Evolutionary conservation across 768 basidiomycete species (phyloP).

Genomic region (Collybiopsis confluens): DNA sequence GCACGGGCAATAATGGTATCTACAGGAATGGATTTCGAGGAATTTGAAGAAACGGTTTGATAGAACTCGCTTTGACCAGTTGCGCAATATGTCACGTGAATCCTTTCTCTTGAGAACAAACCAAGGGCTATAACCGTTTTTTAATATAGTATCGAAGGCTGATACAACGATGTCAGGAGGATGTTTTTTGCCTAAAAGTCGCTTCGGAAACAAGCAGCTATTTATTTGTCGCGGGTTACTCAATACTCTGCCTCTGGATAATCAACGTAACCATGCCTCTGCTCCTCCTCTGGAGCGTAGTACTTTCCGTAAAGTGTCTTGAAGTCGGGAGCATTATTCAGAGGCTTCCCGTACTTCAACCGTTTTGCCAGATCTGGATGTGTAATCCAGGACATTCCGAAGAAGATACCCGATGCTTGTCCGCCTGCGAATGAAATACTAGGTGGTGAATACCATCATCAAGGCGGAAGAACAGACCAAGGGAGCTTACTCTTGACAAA

Average conservation of each 20-base stretch:
- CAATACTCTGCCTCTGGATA: conserved; percentile 1
- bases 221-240: too few species aligned
- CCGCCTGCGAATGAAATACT: not conserved
- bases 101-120: too few species aligned
- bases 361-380: conserved; percentile 24
- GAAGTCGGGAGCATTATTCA: conserved; percentile 15
- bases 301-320: conserved; percentile 12
- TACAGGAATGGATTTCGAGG: too few species aligned
- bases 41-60: too few species aligned
- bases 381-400: conserved; percentile 21
- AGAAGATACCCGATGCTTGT: conserved; percentile 17
- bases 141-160: too few species aligned
- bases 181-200: too few species aligned
- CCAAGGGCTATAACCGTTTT: too few species aligned
- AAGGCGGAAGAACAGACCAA: not conserved
- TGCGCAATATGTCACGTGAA: not conserved
- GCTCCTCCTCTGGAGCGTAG: not conserved
- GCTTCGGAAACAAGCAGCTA: too few species aligned
- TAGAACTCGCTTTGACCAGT: conserved; percentile 3
- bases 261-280: conserved; percentile 2
- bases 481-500: conserved; percentile 6
- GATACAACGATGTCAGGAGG: too few species aligned
- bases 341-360: conserved; percentile 16
- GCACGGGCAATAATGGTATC: too few species aligned
- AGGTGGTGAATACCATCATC: not conserved